These are phyloP conservation scores for Blastocystis sp. DNA, from an alignment of 352 stramenopile genomes.

Conservation along the genomic window DNA sequence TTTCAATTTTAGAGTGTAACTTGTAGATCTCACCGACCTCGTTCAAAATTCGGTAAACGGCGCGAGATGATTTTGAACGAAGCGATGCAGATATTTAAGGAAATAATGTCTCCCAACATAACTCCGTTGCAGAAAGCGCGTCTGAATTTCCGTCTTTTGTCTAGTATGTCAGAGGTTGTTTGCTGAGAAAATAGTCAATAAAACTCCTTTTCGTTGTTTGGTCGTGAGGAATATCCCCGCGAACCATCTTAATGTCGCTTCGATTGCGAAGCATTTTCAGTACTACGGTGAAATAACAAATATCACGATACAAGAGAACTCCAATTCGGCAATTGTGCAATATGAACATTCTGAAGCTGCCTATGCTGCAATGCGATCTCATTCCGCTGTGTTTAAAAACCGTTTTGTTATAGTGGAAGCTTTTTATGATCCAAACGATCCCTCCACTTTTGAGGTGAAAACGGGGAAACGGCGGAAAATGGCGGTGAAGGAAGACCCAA, in stretches of 20 bases:
- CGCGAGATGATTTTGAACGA: neutral
- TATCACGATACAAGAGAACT: neutral
- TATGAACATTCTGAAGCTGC: neutral
- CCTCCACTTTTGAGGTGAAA: conserved; percentile 13
- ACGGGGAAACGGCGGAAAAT: neutral
- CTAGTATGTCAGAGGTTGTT: neutral
- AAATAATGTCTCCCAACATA: neutral
- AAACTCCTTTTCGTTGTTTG: neutral
- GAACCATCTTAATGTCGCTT: neutral
- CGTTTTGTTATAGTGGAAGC: conserved; percentile 27
- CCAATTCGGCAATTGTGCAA: neutral
- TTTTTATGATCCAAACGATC: conserved; percentile 8
- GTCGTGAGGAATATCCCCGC: neutral
- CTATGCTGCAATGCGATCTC: conserved; percentile 27
- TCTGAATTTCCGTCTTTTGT: neutral
- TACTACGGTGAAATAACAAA: conserved; percentile 36
- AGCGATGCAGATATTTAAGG: neutral
- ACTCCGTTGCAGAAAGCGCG: conserved; percentile 33
- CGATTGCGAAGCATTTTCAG: conserved; percentile 30
- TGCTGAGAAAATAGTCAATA: neutral
- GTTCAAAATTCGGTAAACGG: neutral
- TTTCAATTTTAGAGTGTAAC: neutral
- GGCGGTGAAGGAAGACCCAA: neutral
- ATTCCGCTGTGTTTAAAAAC: conserved; percentile 33
- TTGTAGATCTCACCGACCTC: neutral